Percentiles rank a stretch among this genome's conserved stretches.
Conservation (phyloP, 2,329 filamentous ascomycete genomes). For the Epichloe baconii region DNA sequence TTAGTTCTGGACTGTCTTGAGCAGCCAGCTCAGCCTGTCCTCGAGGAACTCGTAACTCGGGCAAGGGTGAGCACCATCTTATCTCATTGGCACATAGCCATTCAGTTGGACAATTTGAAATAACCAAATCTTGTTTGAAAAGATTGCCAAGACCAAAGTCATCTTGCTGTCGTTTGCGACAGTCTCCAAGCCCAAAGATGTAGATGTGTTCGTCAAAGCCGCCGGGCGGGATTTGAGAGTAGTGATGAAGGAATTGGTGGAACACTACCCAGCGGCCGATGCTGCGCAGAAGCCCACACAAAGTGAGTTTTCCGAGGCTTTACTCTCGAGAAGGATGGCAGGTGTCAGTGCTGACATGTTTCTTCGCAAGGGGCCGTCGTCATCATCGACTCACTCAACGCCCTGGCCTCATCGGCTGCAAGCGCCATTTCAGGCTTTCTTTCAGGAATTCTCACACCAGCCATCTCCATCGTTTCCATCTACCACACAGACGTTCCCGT, state of each 20-base stretch:
- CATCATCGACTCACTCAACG: constrained; percentile 68
- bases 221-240: constrained; percentile 42
- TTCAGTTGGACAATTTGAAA: background rate
- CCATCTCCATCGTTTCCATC: constrained; percentile 59
- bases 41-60: constrained; percentile 61
- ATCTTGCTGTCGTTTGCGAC: constrained; percentile 72
- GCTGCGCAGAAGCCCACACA: constrained; percentile 24
- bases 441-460: constrained; percentile 51
- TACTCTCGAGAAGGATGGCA: too few species aligned
- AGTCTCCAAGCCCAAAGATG: constrained; percentile 46
- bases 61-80: constrained; percentile 43
- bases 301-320: constrained; percentile 23
- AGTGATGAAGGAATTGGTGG: constrained; percentile 47
- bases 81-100: background rate
- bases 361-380: constrained; percentile 50
- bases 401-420: constrained; percentile 40
- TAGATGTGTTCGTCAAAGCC: constrained; percentile 55
- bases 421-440: constrained; percentile 55
- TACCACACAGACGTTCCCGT: constrained; percentile 74
- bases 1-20: constrained; percentile 75
- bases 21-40: constrained; percentile 58
- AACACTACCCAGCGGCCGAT: constrained; percentile 31
- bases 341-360: background rate
- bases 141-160: constrained; percentile 53
- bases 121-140: background rate